These are phyloP conservation scores for Periconia digitata DNA, from an alignment of 2,329 filamentous ascomycete species.

Conservation along the genomic window DNA sequence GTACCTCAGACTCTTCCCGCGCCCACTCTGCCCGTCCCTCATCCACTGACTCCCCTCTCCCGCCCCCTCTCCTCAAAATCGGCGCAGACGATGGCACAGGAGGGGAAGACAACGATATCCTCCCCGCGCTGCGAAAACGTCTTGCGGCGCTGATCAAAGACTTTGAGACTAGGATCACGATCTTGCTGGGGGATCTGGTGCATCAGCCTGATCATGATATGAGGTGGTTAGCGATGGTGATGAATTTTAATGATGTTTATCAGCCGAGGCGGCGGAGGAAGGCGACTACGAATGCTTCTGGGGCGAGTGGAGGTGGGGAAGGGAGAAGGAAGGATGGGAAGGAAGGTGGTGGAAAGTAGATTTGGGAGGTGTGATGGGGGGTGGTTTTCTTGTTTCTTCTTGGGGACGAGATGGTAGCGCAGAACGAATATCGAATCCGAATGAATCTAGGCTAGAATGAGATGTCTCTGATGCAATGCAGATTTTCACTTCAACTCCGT, in stretches of 20 bases:
- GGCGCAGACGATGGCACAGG: slow-evolving; percentile 38
- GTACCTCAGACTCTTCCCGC: slow-evolving; percentile 50
- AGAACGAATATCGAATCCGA: too few relatives aligned
- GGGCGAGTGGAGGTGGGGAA: too few relatives aligned
- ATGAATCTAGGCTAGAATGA: too few relatives aligned
- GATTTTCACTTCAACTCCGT: too few relatives aligned
- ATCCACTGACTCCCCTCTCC: slow-evolving; percentile 48
- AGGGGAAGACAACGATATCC: slow-evolving; percentile 61
- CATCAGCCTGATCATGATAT: slow-evolving; percentile 95
- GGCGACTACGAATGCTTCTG: too few relatives aligned
- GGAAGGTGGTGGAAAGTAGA: too few relatives aligned
- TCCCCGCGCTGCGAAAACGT: slow-evolving; percentile 74
- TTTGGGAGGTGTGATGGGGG: too few relatives aligned
- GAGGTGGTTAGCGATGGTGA: slow-evolving; percentile 91
- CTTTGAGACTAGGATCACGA: slow-evolving; percentile 76
- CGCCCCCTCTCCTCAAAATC: slow-evolving; percentile 39
- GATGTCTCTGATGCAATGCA: too few relatives aligned
- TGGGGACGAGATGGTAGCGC: too few relatives aligned
- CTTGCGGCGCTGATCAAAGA: slow-evolving; percentile 71
- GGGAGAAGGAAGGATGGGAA: too few relatives aligned
- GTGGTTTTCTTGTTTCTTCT: too few relatives aligned
- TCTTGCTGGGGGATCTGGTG: slow-evolving; percentile 83
- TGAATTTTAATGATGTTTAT: slow-evolving; percentile 99
- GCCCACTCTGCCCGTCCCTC: slow-evolving; percentile 24
- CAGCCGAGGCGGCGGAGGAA: slow-evolving; percentile 70